These are phyloP conservation scores for Pythium apleroticum DNA, from an alignment of 352 stramenopile genomes.

Conservation along the genomic window DNA sequence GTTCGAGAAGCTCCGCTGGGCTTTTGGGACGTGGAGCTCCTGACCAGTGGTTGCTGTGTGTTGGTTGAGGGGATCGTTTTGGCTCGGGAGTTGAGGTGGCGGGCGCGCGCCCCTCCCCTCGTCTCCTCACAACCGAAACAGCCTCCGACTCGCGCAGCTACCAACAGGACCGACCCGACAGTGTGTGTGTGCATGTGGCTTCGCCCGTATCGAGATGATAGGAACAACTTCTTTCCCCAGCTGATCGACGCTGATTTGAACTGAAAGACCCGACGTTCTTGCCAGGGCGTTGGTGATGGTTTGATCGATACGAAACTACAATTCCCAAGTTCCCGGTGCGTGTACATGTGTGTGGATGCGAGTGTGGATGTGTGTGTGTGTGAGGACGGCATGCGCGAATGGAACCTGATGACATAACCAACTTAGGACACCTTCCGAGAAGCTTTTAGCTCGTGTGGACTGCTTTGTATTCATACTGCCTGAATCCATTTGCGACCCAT, in stretches of 20 bases:
- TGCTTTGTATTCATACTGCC: conserved; percentile 86
- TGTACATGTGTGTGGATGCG: conserved; percentile 22
- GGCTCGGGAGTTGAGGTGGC: too few relatives aligned
- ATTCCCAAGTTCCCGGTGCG: conserved; percentile 8
- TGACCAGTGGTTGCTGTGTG: conserved; percentile 2
- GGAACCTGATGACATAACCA: conserved; percentile 61
- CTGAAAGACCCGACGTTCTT: conserved; percentile 72
- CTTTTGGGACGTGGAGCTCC: not conserved
- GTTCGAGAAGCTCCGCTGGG: not conserved
- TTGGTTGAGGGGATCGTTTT: too few relatives aligned
- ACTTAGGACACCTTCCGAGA: conserved; percentile 87
- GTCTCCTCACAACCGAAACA: conserved; percentile 2
- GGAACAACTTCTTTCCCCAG: conserved; percentile 83
- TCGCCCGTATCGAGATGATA: conserved; percentile 62
- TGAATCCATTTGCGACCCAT: conserved; percentile 44
- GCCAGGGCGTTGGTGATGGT: conserved; percentile 64
- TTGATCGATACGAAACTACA: conserved; percentile 46
- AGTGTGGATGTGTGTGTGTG: conserved; percentile 26
- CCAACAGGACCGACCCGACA: too few relatives aligned
- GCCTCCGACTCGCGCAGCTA: not conserved
- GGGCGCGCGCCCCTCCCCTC: not conserved
- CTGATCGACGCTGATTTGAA: conserved; percentile 72
- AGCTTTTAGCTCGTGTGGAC: conserved; percentile 72
- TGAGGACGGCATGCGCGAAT: conserved; percentile 25
- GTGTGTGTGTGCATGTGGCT: not conserved